Conservation (phyloP, 2,329 filamentous ascomycete species). For the Cladophialophora exuberans region DNA sequence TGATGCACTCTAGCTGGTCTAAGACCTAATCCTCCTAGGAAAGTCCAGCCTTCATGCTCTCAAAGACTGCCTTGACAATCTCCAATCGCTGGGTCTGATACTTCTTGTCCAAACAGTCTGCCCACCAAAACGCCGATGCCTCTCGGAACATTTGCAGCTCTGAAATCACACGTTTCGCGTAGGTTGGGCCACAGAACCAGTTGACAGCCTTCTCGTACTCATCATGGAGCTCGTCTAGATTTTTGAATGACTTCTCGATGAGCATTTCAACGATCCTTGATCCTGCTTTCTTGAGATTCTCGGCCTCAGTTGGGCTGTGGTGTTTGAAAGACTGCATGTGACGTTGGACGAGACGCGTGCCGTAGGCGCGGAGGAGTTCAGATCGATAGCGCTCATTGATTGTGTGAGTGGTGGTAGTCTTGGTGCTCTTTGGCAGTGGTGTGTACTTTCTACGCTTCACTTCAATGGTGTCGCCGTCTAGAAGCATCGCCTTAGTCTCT, state of each 20-base stretch:
- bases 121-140: slow-evolving; percentile 1
- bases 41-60: neutral
- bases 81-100: neutral
- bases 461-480: too few relatives aligned
- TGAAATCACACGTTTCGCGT: neutral
- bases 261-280: neutral
- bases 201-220: neutral
- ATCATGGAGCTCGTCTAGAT: neutral
- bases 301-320: neutral
- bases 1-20: too few relatives aligned
- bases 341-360: neutral
- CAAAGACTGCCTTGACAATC: neutral
- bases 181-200: neutral
- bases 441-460: too few relatives aligned
- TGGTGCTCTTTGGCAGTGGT: neutral
- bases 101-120: neutral
- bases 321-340: neutral
- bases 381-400: neutral
- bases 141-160: slow-evolving; percentile 4
- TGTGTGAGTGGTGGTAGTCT: neutral
- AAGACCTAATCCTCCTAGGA: too few relatives aligned
- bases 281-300: neutral
- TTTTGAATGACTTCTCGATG: neutral
- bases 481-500: too few relatives aligned
- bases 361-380: neutral